These are phyloP conservation scores for Paraleonurus japonicus DNA, from an alignment of 257 asterid species.

Conservation along the genomic window DNA sequence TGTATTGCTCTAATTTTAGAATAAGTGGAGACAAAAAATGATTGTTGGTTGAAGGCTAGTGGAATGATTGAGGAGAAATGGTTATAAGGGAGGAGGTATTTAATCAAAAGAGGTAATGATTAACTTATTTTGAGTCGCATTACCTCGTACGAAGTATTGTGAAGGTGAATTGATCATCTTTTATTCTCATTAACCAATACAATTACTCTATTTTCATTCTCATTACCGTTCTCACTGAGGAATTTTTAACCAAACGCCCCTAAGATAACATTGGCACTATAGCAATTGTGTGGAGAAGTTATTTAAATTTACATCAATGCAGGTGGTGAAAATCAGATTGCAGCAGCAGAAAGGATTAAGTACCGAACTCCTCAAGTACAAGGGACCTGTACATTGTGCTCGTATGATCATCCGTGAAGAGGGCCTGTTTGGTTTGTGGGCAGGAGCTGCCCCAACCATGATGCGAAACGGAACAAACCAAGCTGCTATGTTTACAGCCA, in stretches of 20 bases:
- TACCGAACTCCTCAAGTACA: conserved; percentile 61
- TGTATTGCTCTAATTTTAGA: too few relatives aligned
- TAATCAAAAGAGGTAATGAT: too few relatives aligned
- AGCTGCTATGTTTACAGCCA: conserved; percentile 97
- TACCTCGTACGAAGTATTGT: too few relatives aligned
- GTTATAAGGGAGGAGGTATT: too few relatives aligned
- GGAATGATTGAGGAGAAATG: too few relatives aligned
- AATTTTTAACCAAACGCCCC: not conserved
- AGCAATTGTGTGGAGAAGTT: not conserved
- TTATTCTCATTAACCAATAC: not conserved
- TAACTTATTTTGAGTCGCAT: too few relatives aligned
- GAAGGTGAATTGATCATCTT: too few relatives aligned
- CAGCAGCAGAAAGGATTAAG: conserved; percentile 97
- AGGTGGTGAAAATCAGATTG: conserved; percentile 95
- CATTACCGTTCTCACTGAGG: not conserved
- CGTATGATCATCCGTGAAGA: conserved; percentile 70
- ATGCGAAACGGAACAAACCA: conserved; percentile 99
- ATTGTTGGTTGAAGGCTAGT: too few relatives aligned
- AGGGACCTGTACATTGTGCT: conserved; percentile 90
- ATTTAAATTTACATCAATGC: conserved; percentile 18
- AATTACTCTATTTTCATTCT: not conserved
- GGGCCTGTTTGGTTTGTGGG: conserved; percentile 88
- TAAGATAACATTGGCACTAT: not conserved
- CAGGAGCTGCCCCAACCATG: conserved; percentile 93
- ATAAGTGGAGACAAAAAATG: too few relatives aligned